Evolutionary conservation across 176 grass and related monocot genomes (phyloP).

Genomic region (Eragrostis curvula): DNA sequence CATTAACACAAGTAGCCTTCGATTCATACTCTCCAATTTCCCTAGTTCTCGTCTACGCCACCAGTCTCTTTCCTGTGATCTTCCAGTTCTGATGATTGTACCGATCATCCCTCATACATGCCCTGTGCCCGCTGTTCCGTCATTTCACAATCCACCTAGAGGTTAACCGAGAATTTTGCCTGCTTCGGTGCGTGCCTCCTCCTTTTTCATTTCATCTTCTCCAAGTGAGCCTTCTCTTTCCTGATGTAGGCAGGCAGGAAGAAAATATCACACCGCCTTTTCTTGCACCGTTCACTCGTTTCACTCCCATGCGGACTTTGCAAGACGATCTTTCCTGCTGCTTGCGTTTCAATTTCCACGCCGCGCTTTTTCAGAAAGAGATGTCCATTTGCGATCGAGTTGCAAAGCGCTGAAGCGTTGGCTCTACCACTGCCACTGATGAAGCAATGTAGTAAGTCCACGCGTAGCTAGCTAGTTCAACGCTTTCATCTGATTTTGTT

Average conservation of each 20-base stretch:
- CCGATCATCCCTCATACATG: background rate
- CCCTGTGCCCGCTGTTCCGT: background rate
- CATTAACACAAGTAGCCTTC: background rate
- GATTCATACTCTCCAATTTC: conserved; percentile 1
- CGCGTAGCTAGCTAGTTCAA: too few relatives aligned
- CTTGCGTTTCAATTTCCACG: background rate
- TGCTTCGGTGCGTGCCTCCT: background rate
- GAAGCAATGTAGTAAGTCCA: background rate
- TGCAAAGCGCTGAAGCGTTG: too few relatives aligned
- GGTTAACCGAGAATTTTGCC: background rate
- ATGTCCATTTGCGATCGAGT: background rate
- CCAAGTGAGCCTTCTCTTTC: too few relatives aligned
- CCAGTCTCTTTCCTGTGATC: background rate
- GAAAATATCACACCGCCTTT: too few relatives aligned
- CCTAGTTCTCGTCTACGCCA: background rate
- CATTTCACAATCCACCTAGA: background rate
- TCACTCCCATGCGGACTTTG: background rate
- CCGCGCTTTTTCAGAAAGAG: background rate
- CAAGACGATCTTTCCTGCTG: background rate
- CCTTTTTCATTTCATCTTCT: background rate
- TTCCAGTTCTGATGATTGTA: background rate
- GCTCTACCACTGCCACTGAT: background rate
- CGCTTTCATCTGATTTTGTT: background rate
- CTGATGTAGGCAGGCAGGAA: too few relatives aligned
- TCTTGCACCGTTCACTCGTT: too few relatives aligned